A percentile compares a stretch with the other conserved stretches of the same genome.
Conservation (phyloP, 495 filamentous ascomycete species). For the Pyrenula aspistea region DNA sequence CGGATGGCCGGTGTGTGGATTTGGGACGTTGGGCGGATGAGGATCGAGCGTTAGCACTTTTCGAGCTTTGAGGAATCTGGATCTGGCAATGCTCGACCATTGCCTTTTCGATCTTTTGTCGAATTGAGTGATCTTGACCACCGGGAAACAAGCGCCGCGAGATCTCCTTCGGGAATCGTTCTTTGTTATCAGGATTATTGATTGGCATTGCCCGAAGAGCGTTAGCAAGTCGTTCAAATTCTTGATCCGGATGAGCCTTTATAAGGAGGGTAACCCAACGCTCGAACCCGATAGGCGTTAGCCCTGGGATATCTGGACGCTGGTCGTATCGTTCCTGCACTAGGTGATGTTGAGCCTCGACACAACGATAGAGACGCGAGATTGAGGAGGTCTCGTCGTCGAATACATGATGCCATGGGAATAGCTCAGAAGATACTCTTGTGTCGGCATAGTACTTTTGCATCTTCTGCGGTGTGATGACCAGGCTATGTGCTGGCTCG, state of each 20-base stretch:
- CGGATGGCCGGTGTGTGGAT: constrained; percentile 7
- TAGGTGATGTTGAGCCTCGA: constrained; percentile 71
- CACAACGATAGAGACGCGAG: constrained; percentile 61
- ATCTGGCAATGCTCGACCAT: constrained; percentile 36
- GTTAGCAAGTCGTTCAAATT: constrained; percentile 62
- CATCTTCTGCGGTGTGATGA: constrained; percentile 76
- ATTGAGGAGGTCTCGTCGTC: constrained; percentile 44
- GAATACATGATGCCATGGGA: constrained; percentile 52
- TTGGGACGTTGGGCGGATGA: constrained; percentile 4
- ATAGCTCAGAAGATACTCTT: constrained; percentile 47
- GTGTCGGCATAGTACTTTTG: constrained; percentile 63
- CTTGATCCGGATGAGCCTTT: constrained; percentile 64
- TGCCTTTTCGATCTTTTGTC: constrained; percentile 29
- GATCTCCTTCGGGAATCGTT: constrained; percentile 70
- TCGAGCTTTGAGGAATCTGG: constrained; percentile 30
- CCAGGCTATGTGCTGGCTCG: constrained; percentile 56
- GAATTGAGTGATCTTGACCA: constrained; percentile 18
- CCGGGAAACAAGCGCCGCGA: constrained; percentile 61
- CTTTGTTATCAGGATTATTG: constrained; percentile 57
- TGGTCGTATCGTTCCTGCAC: constrained; percentile 49
- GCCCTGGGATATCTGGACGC: constrained; percentile 57
- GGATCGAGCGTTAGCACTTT: constrained; percentile 7
- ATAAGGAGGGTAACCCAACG: constrained; percentile 66
- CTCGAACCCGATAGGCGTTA: constrained; percentile 73
- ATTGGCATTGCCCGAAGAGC: constrained; percentile 67